Evolutionary conservation across 352 stramenopile genomes (phyloP).

Genomic region (Phytophthora pistaciae): DNA sequence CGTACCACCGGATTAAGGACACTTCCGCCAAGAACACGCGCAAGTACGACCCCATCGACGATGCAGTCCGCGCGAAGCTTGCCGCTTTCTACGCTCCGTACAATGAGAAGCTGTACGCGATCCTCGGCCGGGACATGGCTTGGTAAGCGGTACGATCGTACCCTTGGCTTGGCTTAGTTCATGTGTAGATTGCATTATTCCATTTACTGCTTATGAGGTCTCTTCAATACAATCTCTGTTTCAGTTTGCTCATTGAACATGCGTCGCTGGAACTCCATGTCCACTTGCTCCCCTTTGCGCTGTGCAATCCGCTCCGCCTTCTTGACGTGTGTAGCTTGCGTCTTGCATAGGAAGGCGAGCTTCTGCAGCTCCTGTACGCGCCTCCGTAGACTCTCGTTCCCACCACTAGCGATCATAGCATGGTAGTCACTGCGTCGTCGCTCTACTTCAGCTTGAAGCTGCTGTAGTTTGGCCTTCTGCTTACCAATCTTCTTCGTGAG

Average conservation of each 20-base stretch:
- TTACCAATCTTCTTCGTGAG: conserved; percentile 60
- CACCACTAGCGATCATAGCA: conserved; percentile 40
- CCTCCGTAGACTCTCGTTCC: conserved; percentile 60
- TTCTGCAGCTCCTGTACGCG: conserved; percentile 77
- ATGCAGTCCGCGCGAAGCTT: conserved; percentile 64
- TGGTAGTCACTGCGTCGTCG: conserved; percentile 50
- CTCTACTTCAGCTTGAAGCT: conserved; percentile 42
- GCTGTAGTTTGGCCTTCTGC: conserved; percentile 49
- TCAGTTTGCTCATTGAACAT: conserved; percentile 69
- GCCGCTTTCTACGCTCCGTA: conserved; percentile 83
- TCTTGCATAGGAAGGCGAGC: conserved; percentile 71
- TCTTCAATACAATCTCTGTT: conserved; percentile 74
- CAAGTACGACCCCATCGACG: conserved; percentile 81
- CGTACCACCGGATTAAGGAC: conserved; percentile 84
- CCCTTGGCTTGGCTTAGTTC: not conserved
- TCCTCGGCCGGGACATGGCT: conserved; percentile 69
- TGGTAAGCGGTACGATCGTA: conserved; percentile 46
- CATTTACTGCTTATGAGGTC: conserved; percentile 19
- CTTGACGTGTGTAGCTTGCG: conserved; percentile 56
- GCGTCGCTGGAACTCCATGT: conserved; percentile 45
- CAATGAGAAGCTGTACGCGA: conserved; percentile 78
- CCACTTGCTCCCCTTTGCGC: conserved; percentile 38
- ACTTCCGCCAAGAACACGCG: conserved; percentile 89
- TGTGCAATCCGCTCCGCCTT: conserved; percentile 48
- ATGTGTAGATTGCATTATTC: conserved; percentile 25